phyloP scores from a whole-genome alignment of 495 filamentous ascomycete genomes.

The Aspergillus indologenus region DNA sequence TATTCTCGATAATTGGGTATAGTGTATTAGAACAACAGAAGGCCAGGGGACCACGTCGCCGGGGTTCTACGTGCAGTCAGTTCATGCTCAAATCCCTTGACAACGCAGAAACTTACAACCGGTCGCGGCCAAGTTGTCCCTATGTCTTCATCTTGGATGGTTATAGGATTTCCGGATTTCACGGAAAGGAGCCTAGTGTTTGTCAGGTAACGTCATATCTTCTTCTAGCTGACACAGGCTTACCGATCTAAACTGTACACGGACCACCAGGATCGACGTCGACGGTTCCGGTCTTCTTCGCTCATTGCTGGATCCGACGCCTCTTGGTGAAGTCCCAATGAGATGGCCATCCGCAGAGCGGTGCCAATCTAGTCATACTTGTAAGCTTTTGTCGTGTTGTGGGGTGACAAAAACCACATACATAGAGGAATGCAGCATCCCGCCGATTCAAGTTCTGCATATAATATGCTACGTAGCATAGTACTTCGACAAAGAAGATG shows the following conservation, averaged over 20 bases:
- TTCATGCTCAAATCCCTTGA: conserved; percentile 5
- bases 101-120: conserved; percentile 16
- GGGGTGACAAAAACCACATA: conserved; percentile 13
- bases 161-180: conserved; percentile 50
- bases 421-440: conserved; percentile 48
- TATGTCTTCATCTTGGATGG: conserved; percentile 50
- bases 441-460: conserved; percentile 51
- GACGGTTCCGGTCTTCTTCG: conserved; percentile 39
- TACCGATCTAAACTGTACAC: conserved; percentile 49
- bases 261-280: conserved; percentile 51
- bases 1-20: conserved; percentile 45
- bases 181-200: conserved; percentile 37
- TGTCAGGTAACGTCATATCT: background rate
- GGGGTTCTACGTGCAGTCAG: conserved; percentile 22
- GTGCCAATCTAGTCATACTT: conserved; percentile 38
- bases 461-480: conserved; percentile 51
- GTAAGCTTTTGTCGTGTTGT: background rate
- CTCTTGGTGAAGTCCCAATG: conserved; percentile 50
- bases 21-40: conserved; percentile 45
- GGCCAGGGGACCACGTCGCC: conserved; percentile 37
- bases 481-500: conserved; percentile 48
- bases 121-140: conserved; percentile 38
- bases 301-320: conserved; percentile 32
- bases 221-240: background rate
- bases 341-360: conserved; percentile 51